Evolutionary conservation across 257 asterid species (phyloP), one percentile per base, ranked within the genome.

Genomic region (Solanum clarkiae): DNA sequence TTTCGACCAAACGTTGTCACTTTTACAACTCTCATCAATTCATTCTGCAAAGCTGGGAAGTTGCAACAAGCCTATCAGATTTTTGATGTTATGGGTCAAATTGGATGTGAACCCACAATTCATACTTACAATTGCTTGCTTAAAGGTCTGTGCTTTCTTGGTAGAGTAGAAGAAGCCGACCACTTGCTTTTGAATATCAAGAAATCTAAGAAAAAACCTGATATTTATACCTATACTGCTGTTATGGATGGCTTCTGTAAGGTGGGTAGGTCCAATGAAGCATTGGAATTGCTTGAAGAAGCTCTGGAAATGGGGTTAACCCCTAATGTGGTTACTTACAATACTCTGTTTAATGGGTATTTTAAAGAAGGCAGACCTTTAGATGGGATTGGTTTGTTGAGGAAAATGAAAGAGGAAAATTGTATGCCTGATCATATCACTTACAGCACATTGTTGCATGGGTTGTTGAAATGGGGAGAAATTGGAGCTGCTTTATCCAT

Each of bases 211-310:
- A 15, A 84, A 65, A 91, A 89, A 71, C 98, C 92, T 3, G 98
- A 95, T 84, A 86, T 91, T 56, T 94, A 94, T 68, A 93, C 93
- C 32, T 95, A 92, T 90, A 90, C 95, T 7, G 94, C 94, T 15
- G 54, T 95, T 87, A 95, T 95, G 96, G 93, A 95, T 87, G 98
- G 98, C 2, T 88, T 94, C 6, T 95, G 97, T 72, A 94, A 94
- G 86, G 98, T 94, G 55, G 98, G 98, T 56, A 90, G 95, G 84
- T 89, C 95, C 0, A 74, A 87, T 2, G 98, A 95, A 88, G 98
- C 98, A 3, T 54, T 84, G 4, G 98, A 90, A 81, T 86, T 95
- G 89, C 92, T 94, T 16, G 83, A 84, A 3, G 93, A 94, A 90
- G 95, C 95, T 80, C 26, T 88, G 8, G 88, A 85, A 65, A 90